Base-by-base conservation (phyloP, 306 rosid species). In the Herpetospermum pedunculosum region DNA sequence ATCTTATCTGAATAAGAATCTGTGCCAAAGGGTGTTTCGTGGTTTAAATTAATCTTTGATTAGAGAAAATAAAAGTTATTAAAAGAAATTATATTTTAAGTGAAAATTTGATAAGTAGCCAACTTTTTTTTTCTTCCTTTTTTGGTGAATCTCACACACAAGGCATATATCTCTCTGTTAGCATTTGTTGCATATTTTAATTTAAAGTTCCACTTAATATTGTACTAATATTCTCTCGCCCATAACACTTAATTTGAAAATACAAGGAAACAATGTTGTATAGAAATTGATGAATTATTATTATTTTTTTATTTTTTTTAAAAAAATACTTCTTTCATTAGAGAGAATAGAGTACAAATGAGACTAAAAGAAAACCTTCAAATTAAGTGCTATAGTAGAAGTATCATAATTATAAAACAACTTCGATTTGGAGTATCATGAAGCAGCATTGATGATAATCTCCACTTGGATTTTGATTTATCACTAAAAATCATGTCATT, bases 1-100 rank as follows among this genome's bases (percentile, higher is more conserved):
- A 44, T 46, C 55, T 69, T 44, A 44, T 69, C 74, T 44, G 25
- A 69, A 69, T 44, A 26, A 69, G 74, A 69, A 44, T 69, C 55
- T 69, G 41, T 69, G 74, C 74, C 74, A 46, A 69, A 46, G 25
- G 25, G 37, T 67, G 73, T 44, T 44, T 44, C 25, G 21, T 43
- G 38, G 26, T 44, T 6, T 46, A 44, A 68, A 44, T 69, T 69
- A 69, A 3, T 23, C 41, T 44, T 68, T 68, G 54, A 68, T 68
- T 68, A 9, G 34, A 13, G 14, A 8, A 1, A 14, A 57, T 28
- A 60, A 30, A 32, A 9, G 2, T n/a, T n/a, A n/a, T n/a, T n/a
- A n/a, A n/a, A n/a, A n/a, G n/a, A 21, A 53, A 53, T 53, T 15
- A 16, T 60, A 30, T 32, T 30, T 29, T 53, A 53, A 32, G 43